Evolutionary conservation across 345 rosid species (phyloP).

Genomic region (Atalantia buxifolia): DNA sequence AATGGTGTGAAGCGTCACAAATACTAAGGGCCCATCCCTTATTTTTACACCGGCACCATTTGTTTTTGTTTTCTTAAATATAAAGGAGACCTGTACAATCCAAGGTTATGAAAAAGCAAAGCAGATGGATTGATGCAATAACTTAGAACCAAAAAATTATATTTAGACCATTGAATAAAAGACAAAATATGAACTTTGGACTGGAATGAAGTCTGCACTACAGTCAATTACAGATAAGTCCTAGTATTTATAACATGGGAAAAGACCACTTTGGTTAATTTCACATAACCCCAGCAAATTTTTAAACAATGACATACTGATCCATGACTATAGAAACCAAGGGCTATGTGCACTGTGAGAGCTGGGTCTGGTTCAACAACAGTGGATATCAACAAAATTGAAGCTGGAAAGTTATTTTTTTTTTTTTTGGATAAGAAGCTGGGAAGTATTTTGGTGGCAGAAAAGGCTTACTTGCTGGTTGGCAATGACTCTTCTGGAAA

Average conservation of each 20-base stretch:
- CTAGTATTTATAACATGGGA: not conserved
- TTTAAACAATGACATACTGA: not conserved
- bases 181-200: not conserved
- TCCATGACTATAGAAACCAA: not conserved
- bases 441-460: not conserved
- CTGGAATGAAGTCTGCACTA: not conserved
- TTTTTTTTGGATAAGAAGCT: not conserved
- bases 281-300: not conserved
- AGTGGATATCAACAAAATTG: not conserved
- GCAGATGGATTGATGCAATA: not conserved
- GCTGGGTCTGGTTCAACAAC: not conserved
- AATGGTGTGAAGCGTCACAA: not conserved
- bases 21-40: not conserved
- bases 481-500: not conserved
- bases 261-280: not conserved
- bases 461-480: not conserved
- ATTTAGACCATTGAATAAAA: not conserved
- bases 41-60: not conserved
- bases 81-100: not conserved
- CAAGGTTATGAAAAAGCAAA: not conserved
- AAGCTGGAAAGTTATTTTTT: not conserved
- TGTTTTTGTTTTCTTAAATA: not conserved
- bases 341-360: not conserved
- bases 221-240: not conserved
- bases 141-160: not conserved